Percentiles rank a stretch among this genome's conserved stretches.
Conservation (phyloP, 495 filamentous ascomycete species). For the Aspergillus bertholletiae region DNA sequence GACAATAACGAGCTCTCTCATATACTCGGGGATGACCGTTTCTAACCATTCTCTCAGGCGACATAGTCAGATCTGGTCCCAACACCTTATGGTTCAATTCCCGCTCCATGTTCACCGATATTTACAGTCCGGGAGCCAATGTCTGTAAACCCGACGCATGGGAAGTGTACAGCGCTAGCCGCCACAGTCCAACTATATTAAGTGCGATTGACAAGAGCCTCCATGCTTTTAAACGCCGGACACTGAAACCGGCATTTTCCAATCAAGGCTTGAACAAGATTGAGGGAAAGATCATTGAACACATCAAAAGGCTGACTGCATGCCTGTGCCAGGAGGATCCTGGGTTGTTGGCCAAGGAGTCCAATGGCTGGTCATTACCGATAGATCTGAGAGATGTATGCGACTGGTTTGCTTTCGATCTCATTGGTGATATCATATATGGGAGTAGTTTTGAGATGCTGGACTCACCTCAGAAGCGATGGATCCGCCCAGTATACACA, state of each 20-base stretch:
- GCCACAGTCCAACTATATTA: conserved; percentile 27
- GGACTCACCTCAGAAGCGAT: conserved; percentile 16
- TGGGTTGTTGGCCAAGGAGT: neutral
- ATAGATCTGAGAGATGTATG: conserved; percentile 10
- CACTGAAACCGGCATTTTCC: conserved; percentile 35
- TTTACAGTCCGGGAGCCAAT: conserved; percentile 16
- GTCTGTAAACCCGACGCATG: conserved; percentile 13
- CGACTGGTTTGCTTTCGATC: conserved; percentile 23
- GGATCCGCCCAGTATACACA: conserved; percentile 15
- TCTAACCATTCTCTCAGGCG: conserved; percentile 3
- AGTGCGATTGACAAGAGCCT: conserved; percentile 31
- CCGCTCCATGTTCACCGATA: conserved; percentile 5
- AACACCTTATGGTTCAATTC: conserved; percentile 10
- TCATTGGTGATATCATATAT: conserved; percentile 24
- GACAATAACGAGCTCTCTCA: neutral
- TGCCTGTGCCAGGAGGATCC: neutral
- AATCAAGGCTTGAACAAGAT: conserved; percentile 27
- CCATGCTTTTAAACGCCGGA: conserved; percentile 36
- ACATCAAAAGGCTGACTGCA: neutral
- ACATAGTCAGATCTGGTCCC: conserved; percentile 13
- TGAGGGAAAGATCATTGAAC: conserved; percentile 21
- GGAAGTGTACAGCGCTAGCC: conserved; percentile 9
- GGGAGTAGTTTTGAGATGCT: conserved; percentile 20
- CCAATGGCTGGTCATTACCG: neutral
- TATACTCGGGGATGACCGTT: neutral